Conservation (phyloP, 2,329 filamentous ascomycete species). For the Amauroascus niger region DNA sequence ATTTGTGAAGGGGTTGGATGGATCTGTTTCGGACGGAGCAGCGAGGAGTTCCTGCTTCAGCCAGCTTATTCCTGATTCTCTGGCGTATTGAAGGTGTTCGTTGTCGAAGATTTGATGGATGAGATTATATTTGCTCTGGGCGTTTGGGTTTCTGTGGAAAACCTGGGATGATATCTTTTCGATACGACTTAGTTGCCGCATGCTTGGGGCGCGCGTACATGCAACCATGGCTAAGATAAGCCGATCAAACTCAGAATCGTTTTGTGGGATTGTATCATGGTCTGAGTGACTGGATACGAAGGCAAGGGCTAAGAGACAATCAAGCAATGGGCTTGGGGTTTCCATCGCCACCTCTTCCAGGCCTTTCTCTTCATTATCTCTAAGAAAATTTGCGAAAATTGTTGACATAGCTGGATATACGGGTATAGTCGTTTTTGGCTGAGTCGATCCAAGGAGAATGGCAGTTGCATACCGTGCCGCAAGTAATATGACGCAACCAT, state of each 20-base stretch:
- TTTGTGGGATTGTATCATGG: conserved; percentile 34
- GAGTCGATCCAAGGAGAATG: conserved; percentile 40
- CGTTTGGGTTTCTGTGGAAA: conserved; percentile 46
- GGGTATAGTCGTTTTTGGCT: conserved; percentile 31
- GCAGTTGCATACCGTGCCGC: conserved; percentile 44
- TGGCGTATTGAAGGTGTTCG: conserved; percentile 45
- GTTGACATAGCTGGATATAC: conserved; percentile 47
- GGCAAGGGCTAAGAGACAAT: conserved; percentile 45
- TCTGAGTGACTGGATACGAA: conserved; percentile 38
- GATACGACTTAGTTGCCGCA: conserved; percentile 30
- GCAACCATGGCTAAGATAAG: conserved; percentile 42
- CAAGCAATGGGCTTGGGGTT: conserved; percentile 42
- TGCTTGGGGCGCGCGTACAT: conserved; percentile 26
- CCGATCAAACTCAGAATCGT: conserved; percentile 44
- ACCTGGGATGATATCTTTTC: conserved; percentile 29
- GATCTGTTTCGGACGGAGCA: background rate
- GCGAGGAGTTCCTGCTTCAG: conserved; percentile 49
- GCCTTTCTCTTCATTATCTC: conserved; percentile 31
- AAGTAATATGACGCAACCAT: conserved; percentile 46
- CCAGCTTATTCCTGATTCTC: conserved; percentile 51
- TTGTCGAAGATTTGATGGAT: conserved; percentile 48
- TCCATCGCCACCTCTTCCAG: conserved; percentile 22
- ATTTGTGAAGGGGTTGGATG: conserved; percentile 26
- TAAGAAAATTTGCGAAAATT: conserved; percentile 44
- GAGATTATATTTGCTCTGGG: conserved; percentile 43